Conservation (phyloP, 2,329 filamentous ascomycete genomes). For the Dactylellina haptotyla region DNA sequence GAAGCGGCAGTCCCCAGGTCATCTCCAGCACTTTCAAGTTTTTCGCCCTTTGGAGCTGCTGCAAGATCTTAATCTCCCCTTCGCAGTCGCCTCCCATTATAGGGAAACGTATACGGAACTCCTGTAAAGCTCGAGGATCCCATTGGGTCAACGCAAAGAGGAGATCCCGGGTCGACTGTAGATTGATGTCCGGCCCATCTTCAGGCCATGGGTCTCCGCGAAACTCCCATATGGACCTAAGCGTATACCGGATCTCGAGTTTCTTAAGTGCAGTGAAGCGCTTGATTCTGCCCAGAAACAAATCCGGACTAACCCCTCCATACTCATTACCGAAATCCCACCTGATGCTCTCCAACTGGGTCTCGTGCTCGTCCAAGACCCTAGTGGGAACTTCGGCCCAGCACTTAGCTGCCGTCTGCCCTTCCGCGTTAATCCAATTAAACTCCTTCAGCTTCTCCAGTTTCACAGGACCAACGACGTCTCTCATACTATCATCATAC, state of each 20-base stretch:
- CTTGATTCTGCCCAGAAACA: not conserved
- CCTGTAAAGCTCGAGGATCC: constrained; percentile 13
- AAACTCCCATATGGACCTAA: not conserved
- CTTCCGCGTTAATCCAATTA: constrained; percentile 20
- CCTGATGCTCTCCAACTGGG: constrained; percentile 13
- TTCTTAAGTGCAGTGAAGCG: not conserved
- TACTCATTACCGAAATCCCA: too few species aligned
- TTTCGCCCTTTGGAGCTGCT: constrained; percentile 9
- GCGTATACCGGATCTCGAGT: constrained; percentile 8
- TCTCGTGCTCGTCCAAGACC: constrained; percentile 12
- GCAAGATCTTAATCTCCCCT: not conserved
- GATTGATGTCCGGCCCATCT: not conserved
- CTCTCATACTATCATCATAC: not conserved
- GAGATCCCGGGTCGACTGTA: not conserved
- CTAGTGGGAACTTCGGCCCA: not conserved
- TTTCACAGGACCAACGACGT: not conserved
- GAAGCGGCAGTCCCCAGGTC: constrained; percentile 11
- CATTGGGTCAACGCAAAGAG: not conserved
- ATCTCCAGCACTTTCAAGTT: constrained; percentile 20
- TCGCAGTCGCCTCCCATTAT: not conserved
- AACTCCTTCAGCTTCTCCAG: constrained; percentile 36
- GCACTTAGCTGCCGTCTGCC: not conserved
- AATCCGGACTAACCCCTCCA: too few species aligned
- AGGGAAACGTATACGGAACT: constrained; percentile 22
- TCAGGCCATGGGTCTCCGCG: not conserved